Conservation (phyloP, 2,329 filamentous ascomycete species). For the Plenodomus tracheiphilus region DNA sequence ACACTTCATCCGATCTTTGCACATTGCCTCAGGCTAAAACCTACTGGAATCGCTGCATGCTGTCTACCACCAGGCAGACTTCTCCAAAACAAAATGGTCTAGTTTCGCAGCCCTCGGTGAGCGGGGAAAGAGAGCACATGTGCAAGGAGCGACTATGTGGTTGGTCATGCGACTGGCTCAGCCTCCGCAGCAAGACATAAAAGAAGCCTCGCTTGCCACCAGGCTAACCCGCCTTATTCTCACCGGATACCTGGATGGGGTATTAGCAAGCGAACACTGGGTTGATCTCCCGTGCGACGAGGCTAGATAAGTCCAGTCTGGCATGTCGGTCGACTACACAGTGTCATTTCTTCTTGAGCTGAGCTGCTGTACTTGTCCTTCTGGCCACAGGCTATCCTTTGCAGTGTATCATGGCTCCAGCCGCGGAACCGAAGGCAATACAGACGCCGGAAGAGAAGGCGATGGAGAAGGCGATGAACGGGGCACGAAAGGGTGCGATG, state of each 20-base stretch:
- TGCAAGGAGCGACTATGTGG: background rate
- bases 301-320: background rate
- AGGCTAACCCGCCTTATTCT: slow-evolving; percentile 3
- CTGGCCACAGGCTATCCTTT: no score
- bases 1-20: no score
- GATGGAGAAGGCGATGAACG: slow-evolving; percentile 10
- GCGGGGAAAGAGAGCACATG: slow-evolving; percentile 1
- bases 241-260: slow-evolving; percentile 8
- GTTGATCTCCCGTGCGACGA: background rate
- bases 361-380: no score
- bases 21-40: no score
- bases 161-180: background rate
- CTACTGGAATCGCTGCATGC: no score
- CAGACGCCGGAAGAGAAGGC: background rate
- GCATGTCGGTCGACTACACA: no score
- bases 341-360: no score
- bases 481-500: slow-evolving; percentile 4
- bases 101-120: background rate
- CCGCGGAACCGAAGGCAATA: slow-evolving; percentile 2
- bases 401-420: background rate
- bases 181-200: background rate
- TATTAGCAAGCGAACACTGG: slow-evolving; percentile 1
- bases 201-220: background rate
- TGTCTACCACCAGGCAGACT: no score
- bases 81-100: background rate